phyloP scores from a whole-genome alignment of 176 grass and related monocot species.

The Aegilops longissima region DNA sequence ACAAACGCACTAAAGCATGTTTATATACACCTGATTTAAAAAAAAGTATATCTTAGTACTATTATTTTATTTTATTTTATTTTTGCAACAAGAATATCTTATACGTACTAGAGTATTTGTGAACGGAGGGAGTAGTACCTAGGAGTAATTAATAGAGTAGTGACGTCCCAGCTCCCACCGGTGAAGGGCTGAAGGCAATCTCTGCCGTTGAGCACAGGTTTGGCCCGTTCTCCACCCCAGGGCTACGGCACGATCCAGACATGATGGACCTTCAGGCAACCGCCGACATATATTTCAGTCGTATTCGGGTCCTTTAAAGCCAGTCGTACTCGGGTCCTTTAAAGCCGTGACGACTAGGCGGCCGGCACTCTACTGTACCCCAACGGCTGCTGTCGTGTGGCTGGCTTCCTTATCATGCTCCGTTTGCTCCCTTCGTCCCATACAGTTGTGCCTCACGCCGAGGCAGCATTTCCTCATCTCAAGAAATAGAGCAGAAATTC shows the following conservation, averaged over 20 bases:
- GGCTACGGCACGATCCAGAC: too few relatives aligned
- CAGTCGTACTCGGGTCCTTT: too few relatives aligned
- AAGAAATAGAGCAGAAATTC: neutral
- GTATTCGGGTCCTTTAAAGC: neutral
- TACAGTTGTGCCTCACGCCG: neutral
- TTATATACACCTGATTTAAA: too few relatives aligned
- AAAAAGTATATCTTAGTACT: too few relatives aligned
- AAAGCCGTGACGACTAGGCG: neutral
- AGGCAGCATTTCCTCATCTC: neutral
- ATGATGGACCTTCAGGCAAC: too few relatives aligned
- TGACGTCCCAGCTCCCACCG: neutral
- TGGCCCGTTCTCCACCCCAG: neutral
- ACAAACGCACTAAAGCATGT: too few relatives aligned
- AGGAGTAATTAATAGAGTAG: neutral
- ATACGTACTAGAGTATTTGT: too few relatives aligned
- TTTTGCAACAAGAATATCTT: too few relatives aligned
- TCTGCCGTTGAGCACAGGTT: neutral
- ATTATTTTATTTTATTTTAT: too few relatives aligned
- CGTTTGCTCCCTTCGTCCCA: neutral
- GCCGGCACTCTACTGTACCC: neutral
- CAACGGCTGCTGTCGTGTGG: neutral
- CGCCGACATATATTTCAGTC: neutral
- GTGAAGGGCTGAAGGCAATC: neutral
- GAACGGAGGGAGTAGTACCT: too few relatives aligned
- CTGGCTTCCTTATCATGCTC: neutral